A percentile compares a stretch with the other conserved stretches of the same genome.
Evolutionary conservation across 805 yeast genomes (phyloP).

Genomic region (Metschnikowia picachoensis): DNA sequence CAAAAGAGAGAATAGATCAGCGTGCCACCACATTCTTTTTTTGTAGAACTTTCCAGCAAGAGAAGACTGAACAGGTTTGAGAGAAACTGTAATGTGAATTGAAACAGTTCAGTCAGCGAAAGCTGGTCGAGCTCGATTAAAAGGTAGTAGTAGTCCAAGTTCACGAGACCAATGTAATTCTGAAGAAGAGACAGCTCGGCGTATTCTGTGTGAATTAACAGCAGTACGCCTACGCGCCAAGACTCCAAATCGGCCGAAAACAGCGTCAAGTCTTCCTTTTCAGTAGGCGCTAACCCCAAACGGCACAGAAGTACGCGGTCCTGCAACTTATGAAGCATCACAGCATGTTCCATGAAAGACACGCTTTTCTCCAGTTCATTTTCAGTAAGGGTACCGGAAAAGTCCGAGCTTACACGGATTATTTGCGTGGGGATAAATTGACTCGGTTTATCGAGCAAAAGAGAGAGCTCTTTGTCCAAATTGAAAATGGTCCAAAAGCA

Average conservation of each 20-base stretch:
- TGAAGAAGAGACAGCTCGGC: slow-evolving; percentile 27
- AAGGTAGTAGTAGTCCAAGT: slow-evolving; percentile 38
- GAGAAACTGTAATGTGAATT: slow-evolving; percentile 40
- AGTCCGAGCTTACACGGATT: slow-evolving; percentile 18
- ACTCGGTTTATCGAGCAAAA: slow-evolving; percentile 33
- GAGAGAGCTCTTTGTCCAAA: slow-evolving; percentile 36
- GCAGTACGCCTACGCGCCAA: slow-evolving; percentile 34
- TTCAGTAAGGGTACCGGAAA: slow-evolving; percentile 14
- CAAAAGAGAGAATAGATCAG: slow-evolving; percentile 27
- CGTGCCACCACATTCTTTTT: slow-evolving; percentile 15
- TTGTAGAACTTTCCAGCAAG: slow-evolving; percentile 17
- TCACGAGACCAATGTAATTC: slow-evolving; percentile 31
- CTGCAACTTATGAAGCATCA: slow-evolving; percentile 24
- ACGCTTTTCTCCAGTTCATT: slow-evolving; percentile 24
- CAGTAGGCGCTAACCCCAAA: slow-evolving; percentile 10
- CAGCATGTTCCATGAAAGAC: slow-evolving; percentile 20
- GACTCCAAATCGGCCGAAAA: slow-evolving; percentile 33
- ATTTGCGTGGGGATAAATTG: slow-evolving; percentile 28
- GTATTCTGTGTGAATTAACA: slow-evolving; percentile 25
- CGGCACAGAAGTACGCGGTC: slow-evolving; percentile 22
- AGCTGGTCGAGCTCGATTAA: slow-evolving; percentile 40
- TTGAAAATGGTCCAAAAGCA: slow-evolving; percentile 38
- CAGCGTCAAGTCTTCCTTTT: slow-evolving; percentile 11
- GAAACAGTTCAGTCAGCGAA: slow-evolving; percentile 34
- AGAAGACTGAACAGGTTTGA: slow-evolving; percentile 38